These are phyloP conservation scores for Pogostemon cablin DNA, from an alignment of 257 asterid genomes.

Conservation along the genomic window DNA sequence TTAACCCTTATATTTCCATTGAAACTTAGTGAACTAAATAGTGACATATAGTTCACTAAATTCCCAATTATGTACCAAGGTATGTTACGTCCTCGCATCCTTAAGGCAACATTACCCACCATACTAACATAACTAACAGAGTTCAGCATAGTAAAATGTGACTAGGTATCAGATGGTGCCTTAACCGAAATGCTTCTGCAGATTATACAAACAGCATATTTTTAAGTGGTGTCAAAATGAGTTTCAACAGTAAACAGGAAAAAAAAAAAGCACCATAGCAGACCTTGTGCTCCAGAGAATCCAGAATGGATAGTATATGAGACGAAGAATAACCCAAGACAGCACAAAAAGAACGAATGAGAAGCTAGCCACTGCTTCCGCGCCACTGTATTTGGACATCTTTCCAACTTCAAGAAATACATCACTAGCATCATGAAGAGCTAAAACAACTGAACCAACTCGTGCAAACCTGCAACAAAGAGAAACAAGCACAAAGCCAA, in stretches of 20 bases:
- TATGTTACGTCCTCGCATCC: not conserved
- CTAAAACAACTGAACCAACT: constrained; percentile 85
- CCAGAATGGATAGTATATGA: constrained; percentile 93
- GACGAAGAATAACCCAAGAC: constrained; percentile 95
- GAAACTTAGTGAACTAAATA: not conserved
- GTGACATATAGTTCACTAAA: not conserved
- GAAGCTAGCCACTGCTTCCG: constrained; percentile 82
- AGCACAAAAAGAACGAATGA: constrained; percentile 84
- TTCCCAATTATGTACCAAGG: not conserved
- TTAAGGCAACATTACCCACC: not conserved
- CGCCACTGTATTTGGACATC: constrained; percentile 98
- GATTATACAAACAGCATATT: constrained; percentile 4
- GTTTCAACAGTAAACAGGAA: not conserved
- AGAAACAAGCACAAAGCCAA: constrained; percentile 21
- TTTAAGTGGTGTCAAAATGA: not conserved
- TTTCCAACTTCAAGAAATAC: constrained; percentile 93
- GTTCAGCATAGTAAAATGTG: not conserved
- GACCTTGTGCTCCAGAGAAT: constrained; percentile 98
- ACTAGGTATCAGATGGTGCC: not conserved
- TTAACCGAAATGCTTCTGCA: not conserved
- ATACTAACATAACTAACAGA: too few species aligned
- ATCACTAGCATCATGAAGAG: constrained; percentile 99
- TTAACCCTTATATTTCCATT: not conserved
- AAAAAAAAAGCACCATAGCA: constrained; percentile 15
- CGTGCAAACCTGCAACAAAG: constrained; percentile 81